Conservation (phyloP, 257 asterid species). For the Leonotis leonurus region DNA sequence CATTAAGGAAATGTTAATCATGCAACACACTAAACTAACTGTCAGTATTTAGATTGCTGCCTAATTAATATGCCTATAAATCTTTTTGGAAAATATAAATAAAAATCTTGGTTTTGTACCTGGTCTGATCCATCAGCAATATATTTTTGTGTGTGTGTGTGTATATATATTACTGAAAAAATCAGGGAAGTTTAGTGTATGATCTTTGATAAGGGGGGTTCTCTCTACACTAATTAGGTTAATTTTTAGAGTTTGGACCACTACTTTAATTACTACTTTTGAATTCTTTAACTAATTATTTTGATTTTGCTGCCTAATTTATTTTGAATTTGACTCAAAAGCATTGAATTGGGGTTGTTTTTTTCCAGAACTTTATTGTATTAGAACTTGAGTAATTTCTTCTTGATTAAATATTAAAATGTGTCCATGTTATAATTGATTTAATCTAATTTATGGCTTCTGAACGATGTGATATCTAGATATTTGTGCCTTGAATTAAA, state of each 20-base stretch:
- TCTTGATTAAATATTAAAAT: neutral
- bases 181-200: no score
- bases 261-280: conserved; percentile 10
- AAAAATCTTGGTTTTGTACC: neutral
- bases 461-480: no score
- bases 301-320: neutral
- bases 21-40: no score
- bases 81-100: no score
- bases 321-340: conserved; percentile 3
- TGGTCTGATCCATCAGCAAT: no score
- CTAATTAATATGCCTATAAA: no score
- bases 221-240: neutral
- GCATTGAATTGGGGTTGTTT: conserved; percentile 1
- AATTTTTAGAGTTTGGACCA: conserved; percentile 24
- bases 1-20: no score
- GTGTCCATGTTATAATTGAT: neutral
- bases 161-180: no score
- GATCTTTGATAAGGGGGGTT: conserved; percentile 10
- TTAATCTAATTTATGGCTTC: neutral
- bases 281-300: neutral
- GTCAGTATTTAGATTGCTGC: no score
- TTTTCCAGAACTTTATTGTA: neutral
- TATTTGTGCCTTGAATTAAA: no score
- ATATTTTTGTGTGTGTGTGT: no score
- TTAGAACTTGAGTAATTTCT: neutral